phyloP scores from a whole-genome alignment of 2,329 filamentous ascomycete genomes.

The Akanthomyces muscarius region DNA sequence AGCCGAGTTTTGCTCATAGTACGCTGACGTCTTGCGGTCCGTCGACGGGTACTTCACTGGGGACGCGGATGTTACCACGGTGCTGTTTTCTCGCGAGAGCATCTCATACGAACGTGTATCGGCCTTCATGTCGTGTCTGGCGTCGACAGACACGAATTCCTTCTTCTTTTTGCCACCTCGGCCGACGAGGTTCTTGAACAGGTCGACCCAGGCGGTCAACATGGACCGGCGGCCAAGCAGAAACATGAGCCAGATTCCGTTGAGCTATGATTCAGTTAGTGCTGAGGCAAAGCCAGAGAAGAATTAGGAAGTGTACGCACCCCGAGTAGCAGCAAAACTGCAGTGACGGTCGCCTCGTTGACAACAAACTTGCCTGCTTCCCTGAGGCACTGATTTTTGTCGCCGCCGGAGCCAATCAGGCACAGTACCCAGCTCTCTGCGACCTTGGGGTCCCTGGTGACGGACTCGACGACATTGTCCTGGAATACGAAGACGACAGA shows the following conservation, averaged over 20 bases:
- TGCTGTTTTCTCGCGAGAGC: conserved; percentile 59
- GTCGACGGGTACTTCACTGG: conserved; percentile 31
- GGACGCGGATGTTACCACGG: conserved; percentile 49
- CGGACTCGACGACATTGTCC: conserved; percentile 64
- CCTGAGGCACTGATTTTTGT: conserved; percentile 64
- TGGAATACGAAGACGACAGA: conserved; percentile 86
- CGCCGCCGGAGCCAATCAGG: conserved; percentile 48
- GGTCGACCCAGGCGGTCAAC: conserved; percentile 74
- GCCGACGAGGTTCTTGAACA: conserved; percentile 48
- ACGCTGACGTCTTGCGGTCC: conserved; percentile 50
- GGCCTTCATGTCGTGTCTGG: conserved; percentile 57
- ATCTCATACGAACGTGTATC: conserved; percentile 75
- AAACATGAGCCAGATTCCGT: conserved; percentile 79
- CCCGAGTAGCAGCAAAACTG: conserved; percentile 77
- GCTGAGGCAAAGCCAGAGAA: not conserved
- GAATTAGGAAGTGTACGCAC: conserved; percentile 44
- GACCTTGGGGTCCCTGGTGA: conserved; percentile 49
- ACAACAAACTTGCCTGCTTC: conserved; percentile 62
- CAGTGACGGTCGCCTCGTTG: conserved; percentile 70
- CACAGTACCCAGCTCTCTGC: conserved; percentile 68
- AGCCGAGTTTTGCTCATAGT: conserved; percentile 48
- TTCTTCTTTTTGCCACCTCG: conserved; percentile 45
- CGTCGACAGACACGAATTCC: conserved; percentile 89
- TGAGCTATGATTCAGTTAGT: conserved; percentile 49
- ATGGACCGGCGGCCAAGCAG: conserved; percentile 82